Percentiles rank a stretch among this genome's conserved stretches.
phyloP scores from a whole-genome alignment of 176 grass and related monocot genomes.

The Rhynchospora tenuis region DNA sequence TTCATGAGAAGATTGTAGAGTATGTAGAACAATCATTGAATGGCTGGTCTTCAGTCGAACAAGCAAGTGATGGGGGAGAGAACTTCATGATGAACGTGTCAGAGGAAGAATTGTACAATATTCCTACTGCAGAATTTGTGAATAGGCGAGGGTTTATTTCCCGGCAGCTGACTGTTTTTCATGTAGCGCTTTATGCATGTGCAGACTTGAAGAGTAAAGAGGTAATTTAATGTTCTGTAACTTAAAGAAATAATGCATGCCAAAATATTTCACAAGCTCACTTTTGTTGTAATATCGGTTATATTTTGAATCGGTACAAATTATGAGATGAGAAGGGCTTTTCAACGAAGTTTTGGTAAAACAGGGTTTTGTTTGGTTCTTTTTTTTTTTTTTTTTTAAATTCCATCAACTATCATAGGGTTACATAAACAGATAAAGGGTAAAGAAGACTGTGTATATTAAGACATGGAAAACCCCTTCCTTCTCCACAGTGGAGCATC shows the following conservation, averaged over 20 bases:
- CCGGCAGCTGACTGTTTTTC: constrained; percentile 72
- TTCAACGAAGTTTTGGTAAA: not conserved
- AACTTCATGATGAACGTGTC: constrained; percentile 99
- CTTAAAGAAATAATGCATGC: not conserved
- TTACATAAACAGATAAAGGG: not conserved
- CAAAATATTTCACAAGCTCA: not conserved
- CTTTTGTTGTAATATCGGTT: constrained; percentile 9
- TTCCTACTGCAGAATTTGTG: constrained; percentile 86
- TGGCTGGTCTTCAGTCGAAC: constrained; percentile 84
- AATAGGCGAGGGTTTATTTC: constrained; percentile 62
- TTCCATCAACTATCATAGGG: not conserved
- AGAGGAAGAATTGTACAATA: constrained; percentile 92
- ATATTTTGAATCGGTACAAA: not conserved
- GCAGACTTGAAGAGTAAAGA: constrained; percentile 86
- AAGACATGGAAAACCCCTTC: not conserved
- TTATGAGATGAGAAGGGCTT: not conserved
- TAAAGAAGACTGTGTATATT: not conserved
- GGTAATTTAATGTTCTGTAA: constrained; percentile 32
- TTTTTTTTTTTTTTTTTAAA: not conserved
- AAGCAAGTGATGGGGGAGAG: constrained; percentile 63
- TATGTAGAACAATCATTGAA: constrained; percentile 82
- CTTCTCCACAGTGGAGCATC: not conserved
- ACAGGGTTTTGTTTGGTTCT: not conserved
- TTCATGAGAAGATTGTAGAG: constrained; percentile 76
- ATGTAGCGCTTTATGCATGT: constrained; percentile 88